These are phyloP conservation scores for Neonectria hederae DNA, from an alignment of 2,329 filamentous ascomycete species.

Conservation along the genomic window DNA sequence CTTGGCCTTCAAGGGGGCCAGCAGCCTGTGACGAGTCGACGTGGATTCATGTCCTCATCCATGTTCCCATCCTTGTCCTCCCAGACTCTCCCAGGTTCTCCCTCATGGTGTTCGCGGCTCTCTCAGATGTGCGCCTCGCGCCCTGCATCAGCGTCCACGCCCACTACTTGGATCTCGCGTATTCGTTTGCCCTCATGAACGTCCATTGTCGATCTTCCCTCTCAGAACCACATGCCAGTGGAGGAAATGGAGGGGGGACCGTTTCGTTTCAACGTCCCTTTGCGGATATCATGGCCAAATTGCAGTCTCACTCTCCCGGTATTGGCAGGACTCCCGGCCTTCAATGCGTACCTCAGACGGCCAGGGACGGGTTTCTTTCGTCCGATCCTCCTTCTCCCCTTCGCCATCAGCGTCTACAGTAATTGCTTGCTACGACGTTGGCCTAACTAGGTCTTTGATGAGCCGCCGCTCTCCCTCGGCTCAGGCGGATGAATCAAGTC, in stretches of 20 bases:
- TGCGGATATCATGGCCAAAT: constrained; percentile 38
- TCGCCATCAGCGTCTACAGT: background rate
- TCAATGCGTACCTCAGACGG: constrained; percentile 20
- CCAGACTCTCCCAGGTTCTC: too few relatives aligned
- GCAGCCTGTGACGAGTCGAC: constrained; percentile 18
- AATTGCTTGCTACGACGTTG: background rate
- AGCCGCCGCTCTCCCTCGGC: constrained; percentile 3
- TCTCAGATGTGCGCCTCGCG: background rate
- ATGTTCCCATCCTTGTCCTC: constrained; percentile 10
- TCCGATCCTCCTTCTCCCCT: constrained; percentile 8
- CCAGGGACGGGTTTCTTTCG: constrained; percentile 12
- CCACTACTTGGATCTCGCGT: background rate
- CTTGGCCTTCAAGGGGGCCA: background rate
- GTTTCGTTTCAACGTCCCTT: constrained; percentile 40
- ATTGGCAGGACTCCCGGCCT: constrained; percentile 27
- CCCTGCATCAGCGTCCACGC: background rate
- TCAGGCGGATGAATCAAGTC: constrained; percentile 12
- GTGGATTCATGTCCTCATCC: background rate
- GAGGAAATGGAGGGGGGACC: constrained; percentile 22
- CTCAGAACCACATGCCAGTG: constrained; percentile 6
- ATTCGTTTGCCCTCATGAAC: background rate
- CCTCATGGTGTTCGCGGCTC: background rate
- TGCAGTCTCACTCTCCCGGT: constrained; percentile 29
- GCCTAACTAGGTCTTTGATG: background rate
- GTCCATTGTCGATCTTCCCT: background rate